A percentile compares a stretch with the other conserved stretches of the same genome.
Evolutionary conservation across 164 flowering plant species (phyloP).

Genomic region (Tetrastigma voinierianum): DNA sequence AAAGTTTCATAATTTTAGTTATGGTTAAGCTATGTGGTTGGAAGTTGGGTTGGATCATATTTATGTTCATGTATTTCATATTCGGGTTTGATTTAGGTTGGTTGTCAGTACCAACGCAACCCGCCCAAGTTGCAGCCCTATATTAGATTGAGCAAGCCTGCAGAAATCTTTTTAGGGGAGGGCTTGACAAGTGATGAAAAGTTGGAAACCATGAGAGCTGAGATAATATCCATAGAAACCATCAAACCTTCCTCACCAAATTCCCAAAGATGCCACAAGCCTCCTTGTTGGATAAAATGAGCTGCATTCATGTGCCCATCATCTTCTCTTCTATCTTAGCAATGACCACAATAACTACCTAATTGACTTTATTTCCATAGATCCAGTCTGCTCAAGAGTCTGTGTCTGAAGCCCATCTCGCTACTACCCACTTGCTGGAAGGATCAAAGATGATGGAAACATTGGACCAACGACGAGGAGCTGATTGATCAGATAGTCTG

Average conservation of each 20-base stretch:
- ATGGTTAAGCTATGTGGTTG: too few species aligned
- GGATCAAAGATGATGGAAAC: slow-evolving; percentile 6
- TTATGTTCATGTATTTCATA: too few species aligned
- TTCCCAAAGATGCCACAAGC: slow-evolving; percentile 13
- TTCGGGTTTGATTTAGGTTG: too few species aligned
- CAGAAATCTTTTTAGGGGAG: too few species aligned
- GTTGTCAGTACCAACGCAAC: too few species aligned
- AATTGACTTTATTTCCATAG: not conserved
- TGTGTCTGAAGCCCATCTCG: slow-evolving; percentile 10
- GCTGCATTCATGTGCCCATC: slow-evolving; percentile 5
- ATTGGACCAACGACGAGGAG: slow-evolving; percentile 34
- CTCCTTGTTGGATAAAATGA: slow-evolving; percentile 30
- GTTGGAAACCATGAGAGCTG: slow-evolving; percentile 1
- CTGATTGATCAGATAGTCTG: too few species aligned
- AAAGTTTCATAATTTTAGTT: too few species aligned
- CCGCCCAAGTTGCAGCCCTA: not conserved
- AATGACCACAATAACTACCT: not conserved
- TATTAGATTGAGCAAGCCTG: too few species aligned
- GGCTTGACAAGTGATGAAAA: too few species aligned
- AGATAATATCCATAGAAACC: slow-evolving; percentile 15
- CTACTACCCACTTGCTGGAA: slow-evolving; percentile 35
- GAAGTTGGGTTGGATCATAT: too few species aligned
- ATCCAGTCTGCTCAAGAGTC: slow-evolving; percentile 15
- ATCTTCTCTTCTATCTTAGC: slow-evolving; percentile 18
- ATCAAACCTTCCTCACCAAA: slow-evolving; percentile 35